Evolutionary conservation across 805 yeast species (phyloP), one percentile per base, ranked within the genome.

Genomic region (Crinitomyces ghanaensis): DNA sequence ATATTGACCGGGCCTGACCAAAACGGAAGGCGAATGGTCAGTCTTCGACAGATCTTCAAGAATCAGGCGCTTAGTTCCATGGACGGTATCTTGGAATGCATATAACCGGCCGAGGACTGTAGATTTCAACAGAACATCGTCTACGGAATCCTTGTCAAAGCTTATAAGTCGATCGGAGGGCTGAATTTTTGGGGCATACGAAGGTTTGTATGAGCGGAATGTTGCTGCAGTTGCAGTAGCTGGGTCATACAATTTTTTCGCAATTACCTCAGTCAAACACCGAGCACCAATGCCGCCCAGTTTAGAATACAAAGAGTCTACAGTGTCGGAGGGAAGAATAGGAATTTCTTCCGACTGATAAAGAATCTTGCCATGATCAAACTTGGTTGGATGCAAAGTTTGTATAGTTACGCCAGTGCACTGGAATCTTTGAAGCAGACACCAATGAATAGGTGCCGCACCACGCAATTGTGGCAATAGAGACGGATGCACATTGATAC

Each of bases 401-500:
- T 91, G 98, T 0, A 91, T 69, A 0, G 95, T 72, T 12, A 84
- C 93, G 0, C 97, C 98, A 0, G 96, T 78, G 12, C 30, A 38
- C 0, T 41, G 22, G 42, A 78, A 85, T 26, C 65, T 64, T 38
- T 79, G 71, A 46, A 86, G 52, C 8, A 91, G 54, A 0, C 95
- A 75, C 39, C 72, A 66, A 40, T 88, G 97, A 3, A 91, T 57
- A 0, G 98, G 98, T 1, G 95, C 78, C 0, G 96, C 76, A 1
- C 98, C 98, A 2, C 84, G 70, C 45, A 81, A 50, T 29, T 58
- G 60, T 0, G 98, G 98, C 6, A 91, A 63, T 5, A 85, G 52
- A 0, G 95, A 84, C 0, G 98, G 98, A 52, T 91, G 98, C 1
- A 91, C 84, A 50, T 91, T 91, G 18, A 91, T 50, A 0, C 96